Evolutionary conservation across 495 filamentous ascomycete species (phyloP), one percentile per base, ranked within the genome.

Genomic region (Talaromyces wortmannii): DNA sequence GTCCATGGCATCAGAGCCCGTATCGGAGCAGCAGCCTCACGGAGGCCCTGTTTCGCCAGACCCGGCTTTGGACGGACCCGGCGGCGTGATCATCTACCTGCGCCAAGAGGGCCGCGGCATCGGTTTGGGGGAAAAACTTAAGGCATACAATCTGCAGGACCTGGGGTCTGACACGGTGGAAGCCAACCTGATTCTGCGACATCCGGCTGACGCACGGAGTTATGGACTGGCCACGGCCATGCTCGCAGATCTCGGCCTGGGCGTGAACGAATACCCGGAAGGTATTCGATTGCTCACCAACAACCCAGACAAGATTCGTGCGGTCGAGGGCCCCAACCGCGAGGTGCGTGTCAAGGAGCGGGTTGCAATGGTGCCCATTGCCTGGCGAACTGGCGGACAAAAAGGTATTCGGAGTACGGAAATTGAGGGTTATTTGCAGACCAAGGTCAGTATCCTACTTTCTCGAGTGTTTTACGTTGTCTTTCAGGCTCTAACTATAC

Each of bases 111-210:
- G 94, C 6, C 87, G 94, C 5, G 94, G 94, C 0, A 98, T 98
- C 57, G 94, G 94, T 1, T 78, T 98, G 6, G 86, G 87, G 3
- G 91, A 96, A 73, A 98, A 98, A 70, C 77, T 98, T 13, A 97
- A 98, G 73, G 94, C 94, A 11, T 98, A 98, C 66, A 98, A 98
- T 63, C 78, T 98, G 23, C 94, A 98, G 63, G 94, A 98, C 69
- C 74, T 98, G 12, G 94, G 94, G 0, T 89, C 86, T 8, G 94
- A 98, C 69, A 98, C 94, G 0, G 94, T 97, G 3, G 92, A 98
- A 68, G 94, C 94, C 15, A 98, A 98, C 61, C 73, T 98, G 42
- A 66, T 97, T 18, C 74, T 98, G 16, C 78, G 94, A 48, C 94
- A 98, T 68, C 94, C 94, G 0, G 94, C 94, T 3, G 94, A 98